phyloP scores from a whole-genome alignment of 116 monocot species.

The Papilionanthe hybrid region DNA sequence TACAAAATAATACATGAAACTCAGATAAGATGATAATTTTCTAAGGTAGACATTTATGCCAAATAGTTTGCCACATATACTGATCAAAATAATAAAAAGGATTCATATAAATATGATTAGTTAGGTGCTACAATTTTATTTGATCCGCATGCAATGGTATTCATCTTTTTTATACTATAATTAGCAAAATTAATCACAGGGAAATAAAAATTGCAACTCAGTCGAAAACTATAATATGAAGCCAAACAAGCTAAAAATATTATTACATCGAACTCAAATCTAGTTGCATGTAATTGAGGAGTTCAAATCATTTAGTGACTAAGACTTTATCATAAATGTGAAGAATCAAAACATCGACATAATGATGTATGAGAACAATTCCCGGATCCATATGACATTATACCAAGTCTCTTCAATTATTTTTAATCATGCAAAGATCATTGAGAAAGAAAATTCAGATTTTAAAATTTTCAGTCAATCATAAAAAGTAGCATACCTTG shows the following conservation, averaged over 20 bases:
- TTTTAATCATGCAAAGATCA: not conserved
- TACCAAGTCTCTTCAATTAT: not conserved
- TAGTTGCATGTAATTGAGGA: not conserved
- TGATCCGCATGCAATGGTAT: not conserved
- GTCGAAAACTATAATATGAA: not conserved
- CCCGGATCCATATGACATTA: not conserved
- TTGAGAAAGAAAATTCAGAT: not conserved
- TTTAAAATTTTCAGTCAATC: too few relatives aligned
- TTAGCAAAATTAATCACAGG: not conserved
- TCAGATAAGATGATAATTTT: not conserved
- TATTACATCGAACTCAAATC: not conserved
- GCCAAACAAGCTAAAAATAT: not conserved
- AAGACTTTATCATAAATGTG: not conserved
- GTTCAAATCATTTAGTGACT: not conserved
- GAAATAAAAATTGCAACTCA: not conserved
- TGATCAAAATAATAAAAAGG: not conserved
- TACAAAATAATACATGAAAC: slow-evolving; percentile 23
- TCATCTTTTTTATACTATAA: not conserved
- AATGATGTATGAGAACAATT: not conserved
- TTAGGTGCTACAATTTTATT: not conserved
- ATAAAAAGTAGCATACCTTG: not conserved
- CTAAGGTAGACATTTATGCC: not conserved
- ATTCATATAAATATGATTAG: not conserved
- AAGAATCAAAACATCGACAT: not conserved
- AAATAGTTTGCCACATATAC: not conserved